A percentile compares a stretch with the other conserved stretches of the same genome.
phyloP scores from a whole-genome alignment of 2,329 filamentous ascomycete species.

The Diaporthe citri region DNA sequence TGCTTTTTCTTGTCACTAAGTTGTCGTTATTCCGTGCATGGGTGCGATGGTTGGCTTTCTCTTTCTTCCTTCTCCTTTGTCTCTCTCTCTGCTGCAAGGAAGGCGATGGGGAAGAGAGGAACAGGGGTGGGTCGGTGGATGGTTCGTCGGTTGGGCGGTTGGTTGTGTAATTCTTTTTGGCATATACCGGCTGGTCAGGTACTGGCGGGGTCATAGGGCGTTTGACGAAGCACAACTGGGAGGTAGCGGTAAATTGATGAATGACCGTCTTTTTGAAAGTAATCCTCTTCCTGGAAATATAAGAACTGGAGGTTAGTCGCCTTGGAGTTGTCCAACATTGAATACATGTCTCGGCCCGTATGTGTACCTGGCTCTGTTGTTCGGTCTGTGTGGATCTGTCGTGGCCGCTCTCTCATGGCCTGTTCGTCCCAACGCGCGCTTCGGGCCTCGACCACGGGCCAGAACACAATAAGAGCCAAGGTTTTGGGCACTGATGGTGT shows the following conservation, averaged over 20 bases:
- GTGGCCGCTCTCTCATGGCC: too few species aligned
- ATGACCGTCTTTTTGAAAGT: not conserved
- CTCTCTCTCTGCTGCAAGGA: not conserved
- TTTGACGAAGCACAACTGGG: conserved; percentile 4
- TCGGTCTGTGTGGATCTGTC: too few species aligned
- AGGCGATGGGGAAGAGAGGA: not conserved
- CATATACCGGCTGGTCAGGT: conserved; percentile 29
- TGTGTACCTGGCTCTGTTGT: too few species aligned
- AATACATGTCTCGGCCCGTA: too few species aligned
- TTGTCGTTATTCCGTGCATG: not conserved
- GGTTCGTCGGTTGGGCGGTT: not conserved
- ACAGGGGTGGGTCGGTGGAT: not conserved
- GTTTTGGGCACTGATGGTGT: too few species aligned
- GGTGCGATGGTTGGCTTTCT: not conserved
- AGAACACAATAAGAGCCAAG: too few species aligned
- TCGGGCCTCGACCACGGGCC: too few species aligned
- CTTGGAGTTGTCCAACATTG: too few species aligned
- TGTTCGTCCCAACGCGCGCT: too few species aligned
- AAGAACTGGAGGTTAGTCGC: too few species aligned
- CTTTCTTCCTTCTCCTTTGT: not conserved
- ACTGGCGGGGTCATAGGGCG: conserved; percentile 1
- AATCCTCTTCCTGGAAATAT: too few species aligned
- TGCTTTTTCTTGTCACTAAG: not conserved
- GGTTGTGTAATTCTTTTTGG: not conserved
- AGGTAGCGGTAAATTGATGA: conserved; percentile 5